Evolutionary conservation across 2,329 filamentous ascomycete species (phyloP).

Genomic region (Neofusicoccum sp.): DNA sequence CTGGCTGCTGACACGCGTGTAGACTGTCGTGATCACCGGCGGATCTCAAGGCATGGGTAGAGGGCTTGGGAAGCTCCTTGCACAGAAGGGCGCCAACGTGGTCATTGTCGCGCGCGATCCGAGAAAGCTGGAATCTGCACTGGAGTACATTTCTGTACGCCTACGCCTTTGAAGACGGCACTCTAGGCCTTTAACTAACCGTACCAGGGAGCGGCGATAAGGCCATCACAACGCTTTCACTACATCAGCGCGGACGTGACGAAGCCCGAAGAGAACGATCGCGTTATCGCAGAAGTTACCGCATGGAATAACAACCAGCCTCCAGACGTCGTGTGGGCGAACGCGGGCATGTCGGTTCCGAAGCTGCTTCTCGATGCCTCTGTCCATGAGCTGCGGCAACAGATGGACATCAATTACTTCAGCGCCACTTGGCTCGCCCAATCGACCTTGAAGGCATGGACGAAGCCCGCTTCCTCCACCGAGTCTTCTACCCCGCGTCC

Average conservation of each 20-base stretch:
- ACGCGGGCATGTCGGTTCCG: conserved; percentile 75
- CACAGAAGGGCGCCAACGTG: conserved; percentile 82
- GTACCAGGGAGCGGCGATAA: conserved; percentile 64
- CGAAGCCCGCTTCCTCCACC: conserved; percentile 35
- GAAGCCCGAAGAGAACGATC: conserved; percentile 66
- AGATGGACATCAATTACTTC: conserved; percentile 95
- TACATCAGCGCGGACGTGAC: conserved; percentile 84
- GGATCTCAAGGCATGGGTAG: conserved; percentile 92
- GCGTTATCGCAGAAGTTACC: conserved; percentile 71
- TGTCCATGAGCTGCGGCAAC: conserved; percentile 65
- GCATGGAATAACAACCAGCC: conserved; percentile 74
- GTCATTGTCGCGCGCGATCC: conserved; percentile 81
- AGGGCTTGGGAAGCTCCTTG: conserved; percentile 71
- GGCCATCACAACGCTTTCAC: conserved; percentile 75
- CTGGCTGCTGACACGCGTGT: conserved; percentile 20
- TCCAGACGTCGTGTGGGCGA: conserved; percentile 89
- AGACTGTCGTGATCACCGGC: conserved; percentile 90
- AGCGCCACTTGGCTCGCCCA: conserved; percentile 85
- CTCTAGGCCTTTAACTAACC: not conserved
- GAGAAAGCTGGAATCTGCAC: conserved; percentile 70
- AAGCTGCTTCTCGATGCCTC: conserved; percentile 77
- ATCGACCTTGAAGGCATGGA: conserved; percentile 75
- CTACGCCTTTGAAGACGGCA: not conserved
- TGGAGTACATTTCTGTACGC: conserved; percentile 65
- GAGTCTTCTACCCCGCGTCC: not conserved